Percentiles rank a stretch among this genome's conserved stretches.
phyloP scores from a whole-genome alignment of 495 filamentous ascomycete species.

The Massariosphaeria phaeospora region DNA sequence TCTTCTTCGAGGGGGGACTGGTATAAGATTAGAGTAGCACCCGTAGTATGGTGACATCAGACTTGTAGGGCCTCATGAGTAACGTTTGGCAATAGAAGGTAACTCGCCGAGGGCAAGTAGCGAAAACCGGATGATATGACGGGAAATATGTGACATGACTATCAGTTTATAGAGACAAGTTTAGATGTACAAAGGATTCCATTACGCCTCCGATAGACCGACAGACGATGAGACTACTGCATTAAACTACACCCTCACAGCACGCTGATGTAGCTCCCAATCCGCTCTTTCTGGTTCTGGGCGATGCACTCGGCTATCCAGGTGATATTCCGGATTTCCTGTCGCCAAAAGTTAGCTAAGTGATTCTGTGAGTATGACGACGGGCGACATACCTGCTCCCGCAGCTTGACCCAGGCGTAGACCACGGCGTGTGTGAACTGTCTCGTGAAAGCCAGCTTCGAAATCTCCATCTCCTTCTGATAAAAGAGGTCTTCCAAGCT shows the following conservation, averaged over 20 bases:
- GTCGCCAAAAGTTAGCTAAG: conserved; percentile 10
- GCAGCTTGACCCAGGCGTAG: conserved; percentile 95
- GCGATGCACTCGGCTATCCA: conserved; percentile 99
- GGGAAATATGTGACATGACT: too few relatives aligned
- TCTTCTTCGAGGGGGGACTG: too few relatives aligned
- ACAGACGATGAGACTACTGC: too few relatives aligned
- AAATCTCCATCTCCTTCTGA: conserved; percentile 98
- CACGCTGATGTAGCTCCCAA: conserved; percentile 97
- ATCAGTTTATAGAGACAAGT: neutral
- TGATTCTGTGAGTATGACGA: neutral
- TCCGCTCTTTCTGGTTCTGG: conserved; percentile 98
- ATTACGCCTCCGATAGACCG: neutral
- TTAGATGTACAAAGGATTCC: neutral
- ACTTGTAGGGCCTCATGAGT: too few relatives aligned
- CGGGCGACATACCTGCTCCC: conserved; percentile 76
- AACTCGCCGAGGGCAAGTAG: too few relatives aligned
- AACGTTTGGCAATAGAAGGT: too few relatives aligned
- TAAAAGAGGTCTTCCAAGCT: conserved; percentile 98
- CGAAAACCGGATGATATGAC: too few relatives aligned
- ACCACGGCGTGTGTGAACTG: conserved; percentile 95
- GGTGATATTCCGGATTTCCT: conserved; percentile 99
- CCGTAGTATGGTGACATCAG: too few relatives aligned
- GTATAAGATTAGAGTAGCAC: too few relatives aligned
- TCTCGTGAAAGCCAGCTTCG: conserved; percentile 87
- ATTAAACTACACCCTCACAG: conserved; percentile 62